Conservation (phyloP, 1,139 yeast genomes). For the Suhomyces terraborum region DNA sequence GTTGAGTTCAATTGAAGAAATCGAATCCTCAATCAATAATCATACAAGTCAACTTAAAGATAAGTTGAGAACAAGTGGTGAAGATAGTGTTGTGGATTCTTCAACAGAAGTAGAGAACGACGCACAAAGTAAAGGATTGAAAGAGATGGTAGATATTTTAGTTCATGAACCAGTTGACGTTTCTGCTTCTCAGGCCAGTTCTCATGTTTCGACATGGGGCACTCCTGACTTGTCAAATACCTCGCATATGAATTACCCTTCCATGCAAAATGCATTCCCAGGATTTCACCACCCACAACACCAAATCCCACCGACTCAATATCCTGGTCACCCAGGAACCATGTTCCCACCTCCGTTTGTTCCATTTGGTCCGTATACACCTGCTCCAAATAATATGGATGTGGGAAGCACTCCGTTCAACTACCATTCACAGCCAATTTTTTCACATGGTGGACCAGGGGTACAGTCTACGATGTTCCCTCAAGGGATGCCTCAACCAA, state of each 20-base stretch:
- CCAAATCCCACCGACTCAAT: slow-evolving; percentile 6
- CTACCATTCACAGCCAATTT: slow-evolving; percentile 8
- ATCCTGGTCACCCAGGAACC: slow-evolving; percentile 1
- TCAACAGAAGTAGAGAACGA: slow-evolving; percentile 10
- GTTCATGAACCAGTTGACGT: slow-evolving; percentile 13
- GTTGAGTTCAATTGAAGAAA: slow-evolving; percentile 30
- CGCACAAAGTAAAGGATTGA: slow-evolving; percentile 15
- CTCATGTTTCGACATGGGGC: slow-evolving; percentile 6
- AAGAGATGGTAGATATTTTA: slow-evolving; percentile 24
- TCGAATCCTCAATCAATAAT: slow-evolving; percentile 32
- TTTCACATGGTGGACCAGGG: neutral
- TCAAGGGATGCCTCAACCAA: slow-evolving; percentile 1
- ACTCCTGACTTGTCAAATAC: slow-evolving; percentile 2
- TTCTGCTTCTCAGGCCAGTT: neutral
- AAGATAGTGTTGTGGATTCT: slow-evolving; percentile 6
- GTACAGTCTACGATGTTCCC: neutral
- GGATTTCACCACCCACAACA: slow-evolving; percentile 2
- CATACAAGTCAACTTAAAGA: slow-evolving; percentile 29
- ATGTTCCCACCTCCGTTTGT: slow-evolving; percentile 2
- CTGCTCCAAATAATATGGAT: slow-evolving; percentile 6
- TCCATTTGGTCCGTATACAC: slow-evolving; percentile 9
- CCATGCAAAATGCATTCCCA: slow-evolving; percentile 3
- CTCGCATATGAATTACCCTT: slow-evolving; percentile 7
- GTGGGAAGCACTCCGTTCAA: slow-evolving; percentile 15
- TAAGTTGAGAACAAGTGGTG: slow-evolving; percentile 10